These are phyloP conservation scores for Sporothrix brunneoviolacea DNA, from an alignment of 2,329 filamentous ascomycete species.

Conservation along the genomic window DNA sequence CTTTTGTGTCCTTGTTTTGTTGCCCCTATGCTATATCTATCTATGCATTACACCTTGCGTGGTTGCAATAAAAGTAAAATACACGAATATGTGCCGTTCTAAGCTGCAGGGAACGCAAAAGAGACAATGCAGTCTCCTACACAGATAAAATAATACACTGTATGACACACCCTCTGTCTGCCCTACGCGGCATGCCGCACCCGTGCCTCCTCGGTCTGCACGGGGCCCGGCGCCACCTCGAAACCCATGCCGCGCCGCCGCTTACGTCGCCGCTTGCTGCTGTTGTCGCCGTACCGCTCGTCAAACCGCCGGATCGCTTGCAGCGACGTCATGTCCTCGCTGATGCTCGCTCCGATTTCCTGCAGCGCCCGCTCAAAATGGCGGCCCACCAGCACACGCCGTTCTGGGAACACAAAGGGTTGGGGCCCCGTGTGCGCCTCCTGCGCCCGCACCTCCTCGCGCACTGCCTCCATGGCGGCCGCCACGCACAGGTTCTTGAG, in stretches of 20 bases:
- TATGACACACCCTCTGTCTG: too few species aligned
- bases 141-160: too few species aligned
- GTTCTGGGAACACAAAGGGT: constrained; percentile 58
- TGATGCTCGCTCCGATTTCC: constrained; percentile 88
- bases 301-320: constrained; percentile 90
- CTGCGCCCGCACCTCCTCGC: constrained; percentile 55
- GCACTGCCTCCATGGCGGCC: constrained; percentile 70
- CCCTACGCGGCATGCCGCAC: constrained; percentile 28
- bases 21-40: too few species aligned
- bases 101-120: too few species aligned
- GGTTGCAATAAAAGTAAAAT: too few species aligned
- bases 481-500: constrained; percentile 78
- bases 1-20: too few species aligned
- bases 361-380: constrained; percentile 84
- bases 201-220: constrained; percentile 39
- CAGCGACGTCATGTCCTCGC: constrained; percentile 84
- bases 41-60: too few species aligned
- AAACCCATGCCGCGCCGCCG: constrained; percentile 53
- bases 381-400: constrained; percentile 53
- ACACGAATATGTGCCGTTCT: too few species aligned
- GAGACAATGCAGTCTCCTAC: too few species aligned
- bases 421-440: constrained; percentile 30
- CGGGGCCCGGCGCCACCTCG: constrained; percentile 36
- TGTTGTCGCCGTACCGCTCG: constrained; percentile 83
- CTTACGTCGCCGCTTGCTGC: constrained; percentile 58